Conservation (phyloP, 495 filamentous ascomycete species). For the Bathelium albidoporum region DNA sequence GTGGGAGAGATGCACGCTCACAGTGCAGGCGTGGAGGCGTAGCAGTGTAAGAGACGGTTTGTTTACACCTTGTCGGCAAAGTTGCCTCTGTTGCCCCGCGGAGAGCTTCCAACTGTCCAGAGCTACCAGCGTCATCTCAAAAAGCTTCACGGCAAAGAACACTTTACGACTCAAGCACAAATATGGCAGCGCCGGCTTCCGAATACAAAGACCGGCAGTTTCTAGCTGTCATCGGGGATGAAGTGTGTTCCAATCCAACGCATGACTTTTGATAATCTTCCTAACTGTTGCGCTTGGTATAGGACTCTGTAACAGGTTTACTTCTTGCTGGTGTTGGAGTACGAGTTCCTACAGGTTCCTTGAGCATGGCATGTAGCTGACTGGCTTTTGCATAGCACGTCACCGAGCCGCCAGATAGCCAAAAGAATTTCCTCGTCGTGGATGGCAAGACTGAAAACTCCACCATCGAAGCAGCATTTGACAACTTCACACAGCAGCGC, state of each 20-base stretch:
- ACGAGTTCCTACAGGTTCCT: slow-evolving; percentile 31
- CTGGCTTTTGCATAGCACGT: slow-evolving; percentile 50
- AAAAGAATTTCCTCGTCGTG: slow-evolving; percentile 96
- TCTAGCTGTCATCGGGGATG: slow-evolving; percentile 94
- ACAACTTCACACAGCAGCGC: slow-evolving; percentile 72
- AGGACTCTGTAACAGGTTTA: slow-evolving; percentile 91
- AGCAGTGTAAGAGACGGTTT: background rate
- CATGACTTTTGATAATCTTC: background rate
- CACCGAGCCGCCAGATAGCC: slow-evolving; percentile 66
- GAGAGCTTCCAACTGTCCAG: background rate
- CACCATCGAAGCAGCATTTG: slow-evolving; percentile 84
- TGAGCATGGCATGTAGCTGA: background rate
- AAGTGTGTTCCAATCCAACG: slow-evolving; percentile 59
- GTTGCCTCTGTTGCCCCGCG: background rate
- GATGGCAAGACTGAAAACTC: slow-evolving; percentile 82
- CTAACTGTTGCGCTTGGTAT: slow-evolving; percentile 7
- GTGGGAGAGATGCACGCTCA: background rate
- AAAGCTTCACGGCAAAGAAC: background rate
- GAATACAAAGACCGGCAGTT: slow-evolving; percentile 86
- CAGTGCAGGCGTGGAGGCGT: background rate
- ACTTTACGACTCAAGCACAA: background rate
- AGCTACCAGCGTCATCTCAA: background rate
- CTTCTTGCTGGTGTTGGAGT: slow-evolving; percentile 92
- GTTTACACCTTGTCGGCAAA: background rate
- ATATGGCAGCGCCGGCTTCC: slow-evolving; percentile 38